Evolutionary conservation across 176 grass and related monocot genomes (phyloP).

Genomic region (Otatea glauca): DNA sequence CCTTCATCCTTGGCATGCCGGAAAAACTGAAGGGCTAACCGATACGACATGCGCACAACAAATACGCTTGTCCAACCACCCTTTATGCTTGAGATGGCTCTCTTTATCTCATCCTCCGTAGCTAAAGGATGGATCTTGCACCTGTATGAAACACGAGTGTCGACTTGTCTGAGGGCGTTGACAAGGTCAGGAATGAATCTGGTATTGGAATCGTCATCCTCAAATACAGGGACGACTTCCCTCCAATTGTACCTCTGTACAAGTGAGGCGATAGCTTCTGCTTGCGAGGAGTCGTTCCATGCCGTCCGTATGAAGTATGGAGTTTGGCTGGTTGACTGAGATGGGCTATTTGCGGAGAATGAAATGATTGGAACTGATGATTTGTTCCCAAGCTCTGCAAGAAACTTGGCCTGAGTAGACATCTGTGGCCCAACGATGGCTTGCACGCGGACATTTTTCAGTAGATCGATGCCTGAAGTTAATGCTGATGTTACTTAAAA

Average conservation of each 20-base stretch:
- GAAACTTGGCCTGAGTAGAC: conserved; percentile 66
- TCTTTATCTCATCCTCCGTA: conserved; percentile 41
- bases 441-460: conserved; percentile 75
- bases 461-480: conserved; percentile 68
- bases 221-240: conserved; percentile 59
- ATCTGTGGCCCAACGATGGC: conserved; percentile 76
- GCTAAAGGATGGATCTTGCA: conserved; percentile 52
- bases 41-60: conserved; percentile 68
- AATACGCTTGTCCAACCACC: conserved; percentile 65
- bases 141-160: conserved; percentile 44
- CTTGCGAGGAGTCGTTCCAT: conserved; percentile 76
- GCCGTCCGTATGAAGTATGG: conserved; percentile 71
- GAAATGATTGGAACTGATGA: conserved; percentile 70
- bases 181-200: conserved; percentile 66
- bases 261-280: conserved; percentile 61
- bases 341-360: conserved; percentile 55
- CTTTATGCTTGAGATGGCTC: conserved; percentile 45
- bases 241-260: conserved; percentile 62
- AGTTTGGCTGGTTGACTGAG: conserved; percentile 40
- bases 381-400: conserved; percentile 71
- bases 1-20: conserved; percentile 49
- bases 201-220: conserved; percentile 55
- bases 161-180: conserved; percentile 56
- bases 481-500: background rate
- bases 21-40: conserved; percentile 61